A percentile compares a stretch with the other conserved stretches of the same genome.
Conservation (phyloP, 1,284 basidiomycete genomes). For the Naganishia sp. region DNA sequence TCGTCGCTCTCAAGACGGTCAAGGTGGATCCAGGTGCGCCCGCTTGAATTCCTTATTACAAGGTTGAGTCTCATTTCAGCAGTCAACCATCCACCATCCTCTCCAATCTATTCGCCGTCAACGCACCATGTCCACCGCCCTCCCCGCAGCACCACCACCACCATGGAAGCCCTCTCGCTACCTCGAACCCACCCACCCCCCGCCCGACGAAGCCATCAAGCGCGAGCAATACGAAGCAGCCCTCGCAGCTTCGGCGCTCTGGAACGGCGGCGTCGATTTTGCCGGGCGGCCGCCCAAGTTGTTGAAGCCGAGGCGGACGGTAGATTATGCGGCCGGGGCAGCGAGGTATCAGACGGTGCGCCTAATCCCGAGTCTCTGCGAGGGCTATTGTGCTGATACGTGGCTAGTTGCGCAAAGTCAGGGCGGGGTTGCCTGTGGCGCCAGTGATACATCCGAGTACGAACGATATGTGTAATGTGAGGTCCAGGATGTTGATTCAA, state of each 20-base stretch:
- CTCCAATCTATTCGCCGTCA: not conserved
- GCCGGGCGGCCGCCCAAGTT: conserved; percentile 71
- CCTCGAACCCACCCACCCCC: conserved; percentile 62
- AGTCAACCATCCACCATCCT: not conserved
- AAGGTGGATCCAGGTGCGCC: not conserved
- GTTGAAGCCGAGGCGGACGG: conserved; percentile 86
- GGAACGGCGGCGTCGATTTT: conserved; percentile 40
- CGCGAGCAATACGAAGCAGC: conserved; percentile 74
- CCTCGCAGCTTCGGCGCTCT: conserved; percentile 53
- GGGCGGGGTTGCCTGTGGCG: conserved; percentile 55
- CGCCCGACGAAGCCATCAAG: conserved; percentile 70
- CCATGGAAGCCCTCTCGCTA: conserved; percentile 58
- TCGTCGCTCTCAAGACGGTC: not conserved
- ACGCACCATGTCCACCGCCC: not conserved
- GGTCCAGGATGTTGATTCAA: conserved; percentile 41
- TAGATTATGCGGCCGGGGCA: conserved; percentile 88
- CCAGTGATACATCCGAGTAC: conserved; percentile 77
- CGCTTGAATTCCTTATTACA: not conserved
- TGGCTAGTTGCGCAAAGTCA: conserved; percentile 5
- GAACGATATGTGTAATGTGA: conserved; percentile 52
- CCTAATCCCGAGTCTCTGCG: conserved; percentile 31
- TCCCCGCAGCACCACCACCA: not conserved
- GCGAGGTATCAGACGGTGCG: conserved; percentile 78
- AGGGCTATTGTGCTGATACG: not conserved
- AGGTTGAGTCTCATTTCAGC: not conserved